Conservation (phyloP, 1,139 yeast species). For the Suhomyces anneliseae region DNA sequence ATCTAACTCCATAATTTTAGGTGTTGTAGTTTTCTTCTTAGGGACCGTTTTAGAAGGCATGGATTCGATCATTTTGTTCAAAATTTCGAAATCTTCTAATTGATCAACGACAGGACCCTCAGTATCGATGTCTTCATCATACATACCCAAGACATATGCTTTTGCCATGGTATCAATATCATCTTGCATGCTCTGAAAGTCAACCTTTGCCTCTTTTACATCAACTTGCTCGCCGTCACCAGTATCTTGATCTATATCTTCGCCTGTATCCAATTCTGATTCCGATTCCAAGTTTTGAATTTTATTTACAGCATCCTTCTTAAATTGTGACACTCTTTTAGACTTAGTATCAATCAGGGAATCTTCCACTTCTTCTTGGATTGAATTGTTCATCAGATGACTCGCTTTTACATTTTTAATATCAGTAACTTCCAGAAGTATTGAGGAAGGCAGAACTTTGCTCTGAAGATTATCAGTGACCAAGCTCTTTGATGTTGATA, state of each 20-base stretch:
- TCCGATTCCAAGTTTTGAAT: no score
- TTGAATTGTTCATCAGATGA: no score
- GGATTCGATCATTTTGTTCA: constrained; percentile 50
- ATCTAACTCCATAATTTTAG: constrained; percentile 12
- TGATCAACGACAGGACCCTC: constrained; percentile 59
- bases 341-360: no score
- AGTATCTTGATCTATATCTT: background rate
- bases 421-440: no score
- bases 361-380: no score
- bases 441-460: background rate
- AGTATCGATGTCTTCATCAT: constrained; percentile 59
- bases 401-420: no score
- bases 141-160: constrained; percentile 59
- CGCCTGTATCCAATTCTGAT: no score
- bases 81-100: constrained; percentile 53
- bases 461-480: background rate
- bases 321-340: no score
- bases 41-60: constrained; percentile 17
- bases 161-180: constrained; percentile 59
- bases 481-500: background rate
- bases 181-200: constrained; percentile 40
- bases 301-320: no score
- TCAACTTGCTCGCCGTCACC: constrained; percentile 3
- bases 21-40: constrained; percentile 9
- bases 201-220: constrained; percentile 32